Evolutionary conservation across 108 stramenopile genomes (phyloP), one percentile per base, ranked within the genome.

Genomic region (Pseudonitzschia multiseries): DNA sequence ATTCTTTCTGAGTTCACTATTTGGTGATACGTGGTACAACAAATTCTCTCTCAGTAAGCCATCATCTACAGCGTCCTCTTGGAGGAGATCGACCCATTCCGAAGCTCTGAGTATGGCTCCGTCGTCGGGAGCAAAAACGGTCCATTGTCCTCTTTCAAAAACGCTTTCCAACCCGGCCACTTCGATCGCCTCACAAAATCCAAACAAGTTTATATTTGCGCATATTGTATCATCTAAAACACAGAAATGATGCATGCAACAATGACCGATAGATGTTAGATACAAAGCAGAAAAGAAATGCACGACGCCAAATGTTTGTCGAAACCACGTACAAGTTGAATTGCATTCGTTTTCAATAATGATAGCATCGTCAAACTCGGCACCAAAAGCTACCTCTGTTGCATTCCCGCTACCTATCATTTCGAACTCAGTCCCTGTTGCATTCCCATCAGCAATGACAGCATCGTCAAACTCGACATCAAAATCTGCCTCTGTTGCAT

Each of bases 161-260:
- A 57, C 15, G 8, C 42, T 61, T 52, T 18, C 21, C 46, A 65
- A 65, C 12, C 36, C 44, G 26, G 64, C 62, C 27, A 31, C 72
- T 64, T 65, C 51, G 3, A 65, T 53, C 6, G 64, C 72, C 46
- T 64, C 31, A 40, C 57, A 33, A 26, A 43, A 46, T 43, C 26
- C 57, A 15, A 29, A 6, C 10, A 33, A 44, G 42, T 42, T 24
- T 69, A 70, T 31, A 73, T 40, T 21, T 24, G 12, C 33, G 21
- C 64, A 65, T 42, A 65, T 24, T 18, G 33, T 65, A 18, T 65
- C 64, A 41, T 65, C 64, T 65, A 20, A 33, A 43, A 42, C 17
- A 65, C 14, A 42, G 36, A 65, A 28, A 40, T 24, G 41, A 13
- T 10, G 13, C 2, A 10, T 63, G 42, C 42, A 42, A 42, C 42